Base-by-base conservation (phyloP, 2,329 filamentous ascomycete species). In the Exophiala mesophila region DNA sequence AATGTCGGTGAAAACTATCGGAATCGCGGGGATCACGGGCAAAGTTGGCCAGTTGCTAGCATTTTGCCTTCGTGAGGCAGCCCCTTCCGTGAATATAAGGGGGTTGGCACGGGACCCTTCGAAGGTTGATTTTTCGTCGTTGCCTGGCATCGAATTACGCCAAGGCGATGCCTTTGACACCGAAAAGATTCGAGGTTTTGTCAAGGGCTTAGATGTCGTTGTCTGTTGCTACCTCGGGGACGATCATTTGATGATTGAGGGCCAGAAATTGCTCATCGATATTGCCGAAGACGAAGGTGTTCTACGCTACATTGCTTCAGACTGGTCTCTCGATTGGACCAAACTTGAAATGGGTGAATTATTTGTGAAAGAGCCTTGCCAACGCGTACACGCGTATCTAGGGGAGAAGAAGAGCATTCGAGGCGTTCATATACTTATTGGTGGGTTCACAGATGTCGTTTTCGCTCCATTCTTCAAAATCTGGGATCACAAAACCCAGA, bases 241-340 rank as follows among this genome's bases (percentile, higher is more conserved):
- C 39, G 41, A 60, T 13, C 47, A 57, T 6, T 46, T 69, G 26
- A 70, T 69, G 68, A 41, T 61, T 1, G 58, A 65, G 1, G 67
- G 66, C 0, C 67, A 70, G 43, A 68, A 67, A 37, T 30, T 55
- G 0, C 58, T 71, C 4, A 63, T 71, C 23, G 67, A 70, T 43
- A 60, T 62, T 2, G 67, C 64, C 43, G 61, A 62, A 2, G 55
- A 43, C 2, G 58, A 55, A 2, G 47, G 52, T 1, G 64, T 69
- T 5, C 49, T 59, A 13, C 58, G 67, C 2, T 70, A 68, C 45
- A 50, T 70, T 6, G 64, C 66, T 2, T 63, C 62, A 24, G 67
- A 70, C 52, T 71, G 57, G 49, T 45, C 58, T 0, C 19, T 70
- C n/a, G 67, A 70, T 40, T 70, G 61, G 40, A 62, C 58, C 13